phyloP scores from a whole-genome alignment of 495 filamentous ascomycete genomes.

The Aspergillus wentii region DNA sequence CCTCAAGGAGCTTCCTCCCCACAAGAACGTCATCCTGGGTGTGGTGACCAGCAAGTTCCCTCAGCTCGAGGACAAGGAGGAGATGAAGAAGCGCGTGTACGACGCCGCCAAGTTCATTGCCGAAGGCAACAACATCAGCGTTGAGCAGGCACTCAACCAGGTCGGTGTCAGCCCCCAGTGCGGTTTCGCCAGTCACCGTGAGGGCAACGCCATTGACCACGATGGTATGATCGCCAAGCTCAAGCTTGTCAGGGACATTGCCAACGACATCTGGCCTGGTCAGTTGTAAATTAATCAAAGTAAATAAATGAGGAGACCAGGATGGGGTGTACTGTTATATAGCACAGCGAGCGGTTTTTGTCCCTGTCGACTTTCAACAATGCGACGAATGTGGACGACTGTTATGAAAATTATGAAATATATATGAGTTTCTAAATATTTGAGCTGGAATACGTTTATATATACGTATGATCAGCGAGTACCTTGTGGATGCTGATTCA shows the following conservation, averaged over 20 bases:
- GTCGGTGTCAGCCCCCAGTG: slow-evolving; percentile 73
- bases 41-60: slow-evolving; percentile 71
- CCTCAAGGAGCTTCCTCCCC: slow-evolving; percentile 61
- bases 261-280: slow-evolving; percentile 67
- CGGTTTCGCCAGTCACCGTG: slow-evolving; percentile 70
- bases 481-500: background rate
- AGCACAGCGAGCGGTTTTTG: too few relatives aligned
- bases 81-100: slow-evolving; percentile 63
- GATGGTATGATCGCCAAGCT: slow-evolving; percentile 70
- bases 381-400: too few relatives aligned
- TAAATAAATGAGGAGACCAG: background rate
- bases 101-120: slow-evolving; percentile 69
- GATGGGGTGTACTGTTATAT: too few relatives aligned
- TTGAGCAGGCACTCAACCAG: slow-evolving; percentile 63
- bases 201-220: slow-evolving; percentile 58
- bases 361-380: too few relatives aligned
- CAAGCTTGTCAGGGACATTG: slow-evolving; percentile 61
- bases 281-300: slow-evolving; percentile 36
- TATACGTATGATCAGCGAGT: background rate
- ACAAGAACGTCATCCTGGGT: slow-evolving; percentile 74
- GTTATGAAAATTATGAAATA: too few relatives aligned
- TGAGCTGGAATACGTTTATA: background rate
- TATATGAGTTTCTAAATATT: background rate
- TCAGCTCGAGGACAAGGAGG: slow-evolving; percentile 67
- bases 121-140: slow-evolving; percentile 56